Evolutionary conservation across 1,284 basidiomycete species (phyloP).

Genomic region (Ganoderma multipileum): DNA sequence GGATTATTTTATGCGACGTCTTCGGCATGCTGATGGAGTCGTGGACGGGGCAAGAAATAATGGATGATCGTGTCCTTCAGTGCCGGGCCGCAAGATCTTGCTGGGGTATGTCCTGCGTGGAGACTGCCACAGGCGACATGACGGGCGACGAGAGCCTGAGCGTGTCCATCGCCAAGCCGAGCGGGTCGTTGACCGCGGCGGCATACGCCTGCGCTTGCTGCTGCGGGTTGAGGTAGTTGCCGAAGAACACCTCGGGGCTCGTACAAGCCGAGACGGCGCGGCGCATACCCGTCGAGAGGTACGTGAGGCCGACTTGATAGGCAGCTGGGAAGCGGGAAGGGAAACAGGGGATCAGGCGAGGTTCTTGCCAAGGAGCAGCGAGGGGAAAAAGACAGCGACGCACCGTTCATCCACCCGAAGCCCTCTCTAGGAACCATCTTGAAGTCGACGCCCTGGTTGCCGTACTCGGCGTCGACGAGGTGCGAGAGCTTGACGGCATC

Average conservation of each 20-base stretch:
- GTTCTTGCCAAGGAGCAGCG: slow-evolving; percentile 7
- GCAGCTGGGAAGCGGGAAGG: slow-evolving; percentile 62
- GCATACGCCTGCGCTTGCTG: slow-evolving; percentile 42
- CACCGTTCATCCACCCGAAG: slow-evolving; percentile 97
- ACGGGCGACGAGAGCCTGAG: slow-evolving; percentile 43
- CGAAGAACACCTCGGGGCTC: slow-evolving; percentile 90
- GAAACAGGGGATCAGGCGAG: slow-evolving; percentile 6
- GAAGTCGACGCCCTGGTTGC: slow-evolving; percentile 98
- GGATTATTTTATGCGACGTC: slow-evolving; percentile 23
- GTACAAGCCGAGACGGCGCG: slow-evolving; percentile 94
- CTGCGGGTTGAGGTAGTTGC: slow-evolving; percentile 49
- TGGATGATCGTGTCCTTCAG: background rate
- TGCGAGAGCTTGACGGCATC: slow-evolving; percentile 96
- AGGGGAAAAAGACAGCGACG: slow-evolving; percentile 37
- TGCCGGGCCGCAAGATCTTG: slow-evolving; percentile 2
- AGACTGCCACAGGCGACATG: slow-evolving; percentile 19
- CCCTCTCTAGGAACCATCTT: slow-evolving; percentile 96
- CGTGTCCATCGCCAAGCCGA: slow-evolving; percentile 75
- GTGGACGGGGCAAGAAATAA: background rate
- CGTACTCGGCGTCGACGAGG: slow-evolving; percentile 97
- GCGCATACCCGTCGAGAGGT: slow-evolving; percentile 92
- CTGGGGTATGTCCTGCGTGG: slow-evolving; percentile 7
- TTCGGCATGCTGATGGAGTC: slow-evolving; percentile 5
- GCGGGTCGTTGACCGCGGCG: slow-evolving; percentile 60
- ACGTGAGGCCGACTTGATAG: slow-evolving; percentile 94